These are phyloP conservation scores for Agaricus bisporus DNA, from an alignment of 768 basidiomycete genomes.

Conservation along the genomic window DNA sequence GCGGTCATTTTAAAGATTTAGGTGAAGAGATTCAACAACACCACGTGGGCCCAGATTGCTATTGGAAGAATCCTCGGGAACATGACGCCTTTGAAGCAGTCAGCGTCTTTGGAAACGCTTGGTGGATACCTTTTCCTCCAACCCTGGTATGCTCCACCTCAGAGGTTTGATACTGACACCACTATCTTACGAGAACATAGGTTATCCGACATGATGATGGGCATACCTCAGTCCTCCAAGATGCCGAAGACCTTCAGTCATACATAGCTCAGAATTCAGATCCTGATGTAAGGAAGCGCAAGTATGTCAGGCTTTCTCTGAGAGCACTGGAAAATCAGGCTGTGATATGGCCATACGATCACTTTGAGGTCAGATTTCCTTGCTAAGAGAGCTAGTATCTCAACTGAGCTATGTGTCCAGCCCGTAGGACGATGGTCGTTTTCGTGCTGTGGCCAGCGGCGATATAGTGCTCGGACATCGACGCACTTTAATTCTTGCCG, in stretches of 20 bases:
- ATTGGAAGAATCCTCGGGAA: constrained; percentile 44
- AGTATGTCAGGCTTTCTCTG: constrained; percentile 56
- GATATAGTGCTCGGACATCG: constrained; percentile 47
- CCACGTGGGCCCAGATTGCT: constrained; percentile 68
- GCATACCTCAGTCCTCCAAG: constrained; percentile 38
- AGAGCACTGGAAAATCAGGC: constrained; percentile 59
- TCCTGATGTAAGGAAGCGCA: constrained; percentile 37
- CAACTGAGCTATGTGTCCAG: constrained; percentile 21
- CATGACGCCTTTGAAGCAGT: constrained; percentile 27
- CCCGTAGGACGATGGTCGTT: constrained; percentile 38
- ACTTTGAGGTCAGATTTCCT: constrained; percentile 31
- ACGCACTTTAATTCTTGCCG: constrained; percentile 39
- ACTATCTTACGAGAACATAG: constrained; percentile 23
- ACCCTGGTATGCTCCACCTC: constrained; percentile 40
- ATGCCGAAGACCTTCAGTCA: constrained; percentile 42
- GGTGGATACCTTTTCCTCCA: constrained; percentile 79
- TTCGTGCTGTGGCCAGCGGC: constrained; percentile 37
- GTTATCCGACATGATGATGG: constrained; percentile 68
- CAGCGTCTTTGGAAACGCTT: constrained; percentile 67
- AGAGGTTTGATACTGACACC: not conserved
- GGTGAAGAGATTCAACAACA: constrained; percentile 48
- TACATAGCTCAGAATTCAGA: constrained; percentile 61
- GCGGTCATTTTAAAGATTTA: constrained; percentile 37
- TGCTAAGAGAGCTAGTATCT: not conserved
- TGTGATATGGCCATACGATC: constrained; percentile 60